phyloP scores from a whole-genome alignment of 495 filamentous ascomycete genomes.

The Lasiosphaeria hispida region DNA sequence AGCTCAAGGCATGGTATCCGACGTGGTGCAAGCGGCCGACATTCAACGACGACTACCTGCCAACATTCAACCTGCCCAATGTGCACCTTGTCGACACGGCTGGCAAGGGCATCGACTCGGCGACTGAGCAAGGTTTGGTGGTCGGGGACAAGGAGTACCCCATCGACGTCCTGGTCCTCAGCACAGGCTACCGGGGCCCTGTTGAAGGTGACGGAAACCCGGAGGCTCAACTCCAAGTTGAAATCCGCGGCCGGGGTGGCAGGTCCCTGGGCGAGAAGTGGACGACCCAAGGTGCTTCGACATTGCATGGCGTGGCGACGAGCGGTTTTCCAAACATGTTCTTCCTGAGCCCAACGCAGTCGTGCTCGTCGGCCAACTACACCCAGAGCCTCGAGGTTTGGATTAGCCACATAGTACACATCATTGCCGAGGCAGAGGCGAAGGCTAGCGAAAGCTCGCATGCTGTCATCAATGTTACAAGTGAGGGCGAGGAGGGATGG shows the following conservation, averaged over 20 bases:
- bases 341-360: conserved; percentile 42
- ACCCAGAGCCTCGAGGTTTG: conserved; percentile 40
- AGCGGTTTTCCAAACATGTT: conserved; percentile 56
- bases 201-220: conserved; percentile 31
- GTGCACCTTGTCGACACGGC: conserved; percentile 54
- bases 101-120: conserved; percentile 46
- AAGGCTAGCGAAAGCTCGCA: conserved; percentile 24
- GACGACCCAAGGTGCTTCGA: conserved; percentile 32
- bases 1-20: conserved; percentile 47
- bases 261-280: conserved; percentile 45
- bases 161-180: conserved; percentile 48
- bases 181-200: conserved; percentile 47
- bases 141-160: conserved; percentile 38
- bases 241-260: conserved; percentile 42
- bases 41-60: conserved; percentile 48
- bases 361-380: conserved; percentile 40
- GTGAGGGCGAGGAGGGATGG: conserved; percentile 49
- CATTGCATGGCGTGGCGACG: conserved; percentile 47
- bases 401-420: conserved; percentile 42
- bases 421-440: conserved; percentile 43
- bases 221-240: conserved; percentile 32
- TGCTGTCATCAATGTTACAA: conserved; percentile 42
- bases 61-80: conserved; percentile 42
- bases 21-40: conserved; percentile 46
- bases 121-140: conserved; percentile 39